These are phyloP conservation scores for Metschnikowia matae DNA, from an alignment of 805 yeast species.

Conservation along the genomic window DNA sequence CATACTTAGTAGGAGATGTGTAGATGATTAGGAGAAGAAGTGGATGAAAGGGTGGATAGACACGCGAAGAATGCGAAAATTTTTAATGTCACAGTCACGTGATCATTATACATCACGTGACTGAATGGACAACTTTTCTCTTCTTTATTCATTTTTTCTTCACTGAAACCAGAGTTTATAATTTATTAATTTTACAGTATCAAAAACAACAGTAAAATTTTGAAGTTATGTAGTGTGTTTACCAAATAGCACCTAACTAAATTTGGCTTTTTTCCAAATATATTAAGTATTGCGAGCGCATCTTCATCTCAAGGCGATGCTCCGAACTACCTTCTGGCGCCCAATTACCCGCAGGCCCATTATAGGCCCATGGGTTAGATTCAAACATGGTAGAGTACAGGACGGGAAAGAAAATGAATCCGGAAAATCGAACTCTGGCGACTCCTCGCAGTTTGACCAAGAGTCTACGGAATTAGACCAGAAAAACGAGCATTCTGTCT, in stretches of 20 bases:
- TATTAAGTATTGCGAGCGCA: background rate
- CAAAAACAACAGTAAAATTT: too few relatives aligned
- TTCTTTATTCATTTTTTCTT: too few relatives aligned
- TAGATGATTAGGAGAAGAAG: too few relatives aligned
- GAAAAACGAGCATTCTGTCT: background rate
- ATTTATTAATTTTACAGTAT: too few relatives aligned
- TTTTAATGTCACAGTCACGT: background rate
- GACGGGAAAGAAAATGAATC: background rate
- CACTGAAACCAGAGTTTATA: too few relatives aligned
- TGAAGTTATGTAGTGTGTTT: background rate
- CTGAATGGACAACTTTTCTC: too few relatives aligned
- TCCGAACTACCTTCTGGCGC: constrained; percentile 1
- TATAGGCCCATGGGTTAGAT: background rate
- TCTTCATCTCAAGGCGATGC: background rate
- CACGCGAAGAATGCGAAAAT: background rate
- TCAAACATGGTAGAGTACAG: background rate
- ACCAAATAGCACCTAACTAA: too few relatives aligned
- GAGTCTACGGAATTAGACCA: background rate
- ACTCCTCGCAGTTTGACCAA: background rate
- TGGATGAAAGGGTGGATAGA: too few relatives aligned
- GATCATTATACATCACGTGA: too few relatives aligned
- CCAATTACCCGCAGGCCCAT: background rate
- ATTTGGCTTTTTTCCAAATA: too few relatives aligned
- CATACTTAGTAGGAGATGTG: background rate
- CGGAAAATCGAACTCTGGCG: background rate